phyloP scores from a whole-genome alignment of 176 grass and related monocot genomes.

The Juncus effusus region DNA sequence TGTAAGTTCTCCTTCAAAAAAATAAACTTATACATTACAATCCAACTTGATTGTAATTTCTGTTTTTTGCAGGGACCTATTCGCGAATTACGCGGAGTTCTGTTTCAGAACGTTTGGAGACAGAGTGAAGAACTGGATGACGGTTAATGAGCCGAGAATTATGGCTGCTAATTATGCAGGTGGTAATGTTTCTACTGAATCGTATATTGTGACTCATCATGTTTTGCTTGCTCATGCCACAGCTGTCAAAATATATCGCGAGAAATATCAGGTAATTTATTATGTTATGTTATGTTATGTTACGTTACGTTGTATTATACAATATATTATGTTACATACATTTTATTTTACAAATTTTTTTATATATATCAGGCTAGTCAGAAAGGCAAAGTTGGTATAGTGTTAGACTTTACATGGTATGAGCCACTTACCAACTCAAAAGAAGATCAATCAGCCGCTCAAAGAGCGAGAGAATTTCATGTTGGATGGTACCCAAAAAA shows the following conservation, averaged over 20 bases:
- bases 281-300: neutral
- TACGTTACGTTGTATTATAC: too few species aligned
- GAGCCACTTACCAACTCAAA: constrained; percentile 37
- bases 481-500: constrained; percentile 44
- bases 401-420: constrained; percentile 69
- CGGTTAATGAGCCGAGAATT: constrained; percentile 71
- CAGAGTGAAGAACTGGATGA: constrained; percentile 85
- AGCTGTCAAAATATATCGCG: constrained; percentile 47
- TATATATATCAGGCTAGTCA: constrained; percentile 30
- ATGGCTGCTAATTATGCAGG: constrained; percentile 33
- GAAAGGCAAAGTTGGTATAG: constrained; percentile 48
- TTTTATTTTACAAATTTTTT: neutral
- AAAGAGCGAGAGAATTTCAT: constrained; percentile 66
- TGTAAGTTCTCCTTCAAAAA: constrained; percentile 33
- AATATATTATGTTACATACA: neutral
- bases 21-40: neutral
- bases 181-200: constrained; percentile 47
- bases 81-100: constrained; percentile 59
- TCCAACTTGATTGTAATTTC: neutral
- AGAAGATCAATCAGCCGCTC: constrained; percentile 44
- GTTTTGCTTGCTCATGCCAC: constrained; percentile 53
- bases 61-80: constrained; percentile 48
- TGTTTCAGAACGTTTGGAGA: constrained; percentile 66
- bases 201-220: constrained; percentile 52
- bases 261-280: constrained; percentile 52